Evolutionary conservation across 345 rosid genomes (phyloP).

Genomic region (Conringia planisiliqua): DNA sequence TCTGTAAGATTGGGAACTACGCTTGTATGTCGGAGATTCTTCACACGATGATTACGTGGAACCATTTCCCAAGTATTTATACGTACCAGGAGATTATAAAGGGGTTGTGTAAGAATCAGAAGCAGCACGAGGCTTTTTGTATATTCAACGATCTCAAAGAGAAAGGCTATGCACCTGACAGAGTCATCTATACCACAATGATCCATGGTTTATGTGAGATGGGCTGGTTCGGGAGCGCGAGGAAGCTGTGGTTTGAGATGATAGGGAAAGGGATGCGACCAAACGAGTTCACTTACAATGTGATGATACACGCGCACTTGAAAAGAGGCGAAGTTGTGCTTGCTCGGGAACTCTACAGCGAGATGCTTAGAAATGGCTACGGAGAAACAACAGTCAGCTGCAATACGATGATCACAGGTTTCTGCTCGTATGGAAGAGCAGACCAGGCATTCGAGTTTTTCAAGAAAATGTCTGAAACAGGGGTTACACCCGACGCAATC

Average conservation of each 20-base stretch:
- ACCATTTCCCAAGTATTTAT: conserved; percentile 40
- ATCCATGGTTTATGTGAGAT: conserved; percentile 56
- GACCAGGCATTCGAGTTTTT: conserved; percentile 50
- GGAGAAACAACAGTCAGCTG: conserved; percentile 43
- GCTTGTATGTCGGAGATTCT: conserved; percentile 47
- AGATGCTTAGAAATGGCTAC: conserved; percentile 50
- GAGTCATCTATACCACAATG: conserved; percentile 51
- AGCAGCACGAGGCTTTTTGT: conserved; percentile 49
- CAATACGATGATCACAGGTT: conserved; percentile 51
- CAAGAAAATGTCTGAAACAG: conserved; percentile 51
- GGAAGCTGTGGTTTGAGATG: conserved; percentile 66
- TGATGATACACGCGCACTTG: conserved; percentile 59
- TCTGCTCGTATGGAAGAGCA: conserved; percentile 36
- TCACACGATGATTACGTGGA: conserved; percentile 41
- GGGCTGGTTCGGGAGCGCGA: conserved; percentile 49
- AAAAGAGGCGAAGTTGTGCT: conserved; percentile 46
- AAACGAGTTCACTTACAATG: conserved; percentile 55
- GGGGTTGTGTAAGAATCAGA: conserved; percentile 46
- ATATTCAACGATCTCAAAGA: conserved; percentile 52
- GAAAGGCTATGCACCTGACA: conserved; percentile 49
- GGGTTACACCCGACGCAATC: conserved; percentile 41
- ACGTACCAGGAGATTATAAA: conserved; percentile 51
- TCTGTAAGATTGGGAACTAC: conserved; percentile 53
- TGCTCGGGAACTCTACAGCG: conserved; percentile 42
- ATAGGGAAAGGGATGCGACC: conserved; percentile 47